A percentile compares a stretch with the other conserved stretches of the same genome.
Evolutionary conservation across 1,284 basidiomycete species (phyloP).

Genomic region (Ustilago lituana): DNA sequence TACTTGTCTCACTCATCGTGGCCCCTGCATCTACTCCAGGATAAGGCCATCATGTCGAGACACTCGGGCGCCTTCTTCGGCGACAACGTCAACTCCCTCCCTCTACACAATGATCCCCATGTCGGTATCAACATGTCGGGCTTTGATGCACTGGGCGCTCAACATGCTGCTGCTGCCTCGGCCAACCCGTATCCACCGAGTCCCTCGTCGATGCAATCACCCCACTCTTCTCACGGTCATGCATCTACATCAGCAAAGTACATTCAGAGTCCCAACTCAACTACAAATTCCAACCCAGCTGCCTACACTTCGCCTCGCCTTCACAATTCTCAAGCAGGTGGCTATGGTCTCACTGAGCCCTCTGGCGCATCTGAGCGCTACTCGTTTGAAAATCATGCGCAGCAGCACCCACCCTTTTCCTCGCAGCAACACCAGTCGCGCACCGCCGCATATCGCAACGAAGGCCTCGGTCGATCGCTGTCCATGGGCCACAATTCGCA

Average conservation of each 20-base stretch:
- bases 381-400: slow-evolving; percentile 28
- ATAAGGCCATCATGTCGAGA: slow-evolving; percentile 30
- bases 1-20: no score
- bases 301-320: slow-evolving; percentile 39
- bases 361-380: slow-evolving; percentile 19
- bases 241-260: slow-evolving; percentile 26
- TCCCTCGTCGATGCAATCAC: slow-evolving; percentile 37
- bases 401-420: slow-evolving; percentile 13
- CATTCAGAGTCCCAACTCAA: slow-evolving; percentile 21
- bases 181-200: slow-evolving; percentile 32
- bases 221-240: slow-evolving; percentile 39
- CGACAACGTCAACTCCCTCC: slow-evolving; percentile 39
- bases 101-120: slow-evolving; percentile 44
- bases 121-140: slow-evolving; percentile 53
- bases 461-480: slow-evolving; percentile 34
- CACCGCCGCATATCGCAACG: slow-evolving; percentile 24
- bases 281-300: slow-evolving; percentile 5
- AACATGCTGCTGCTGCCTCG: slow-evolving; percentile 16
- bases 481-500: slow-evolving; percentile 48
- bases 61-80: slow-evolving; percentile 46
- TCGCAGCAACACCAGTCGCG: slow-evolving; percentile 18
- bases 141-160: slow-evolving; percentile 20
- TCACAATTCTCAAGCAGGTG: slow-evolving; percentile 24
- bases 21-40: no score
- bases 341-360: slow-evolving; percentile 17